Evolutionary conservation across 1,284 basidiomycete genomes (phyloP).

Genomic region (Ganoderma boninense): DNA sequence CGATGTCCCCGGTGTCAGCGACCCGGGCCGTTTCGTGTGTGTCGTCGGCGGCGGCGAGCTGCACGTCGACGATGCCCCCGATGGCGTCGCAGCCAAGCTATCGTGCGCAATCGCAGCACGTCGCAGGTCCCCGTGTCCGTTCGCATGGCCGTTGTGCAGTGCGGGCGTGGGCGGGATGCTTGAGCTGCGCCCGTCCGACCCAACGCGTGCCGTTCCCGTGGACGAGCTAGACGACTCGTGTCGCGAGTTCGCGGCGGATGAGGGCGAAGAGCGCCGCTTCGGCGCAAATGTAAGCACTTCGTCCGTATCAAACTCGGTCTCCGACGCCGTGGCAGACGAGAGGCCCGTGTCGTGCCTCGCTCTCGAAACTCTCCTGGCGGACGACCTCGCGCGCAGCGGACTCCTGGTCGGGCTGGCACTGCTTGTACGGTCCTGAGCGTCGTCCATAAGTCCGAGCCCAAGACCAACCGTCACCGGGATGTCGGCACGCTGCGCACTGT

Average conservation of each 20-base stretch:
- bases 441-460: background rate
- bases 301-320: constrained; percentile 58
- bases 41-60: constrained; percentile 2
- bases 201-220: constrained; percentile 29
- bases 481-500: constrained; percentile 13
- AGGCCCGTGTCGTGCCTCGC: constrained; percentile 18
- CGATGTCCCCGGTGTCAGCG: background rate
- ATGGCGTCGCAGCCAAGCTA: constrained; percentile 10
- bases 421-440: constrained; percentile 12
- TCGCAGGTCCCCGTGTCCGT: constrained; percentile 8
- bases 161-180: constrained; percentile 6
- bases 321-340: constrained; percentile 40
- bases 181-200: constrained; percentile 8
- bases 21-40: constrained; percentile 1
- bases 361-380: constrained; percentile 2
- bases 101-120: constrained; percentile 28
- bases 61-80: constrained; percentile 2
- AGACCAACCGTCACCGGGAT: constrained; percentile 14
- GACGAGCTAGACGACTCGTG: constrained; percentile 22
- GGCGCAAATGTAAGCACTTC: constrained; percentile 77
- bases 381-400: background rate
- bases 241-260: constrained; percentile 31
- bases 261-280: constrained; percentile 57
- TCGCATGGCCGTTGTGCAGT: background rate
- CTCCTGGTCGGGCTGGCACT: background rate